These are phyloP conservation scores for Boletus pseudo-olivaceus DNA, from an alignment of 768 basidiomycete species.

Conservation along the genomic window DNA sequence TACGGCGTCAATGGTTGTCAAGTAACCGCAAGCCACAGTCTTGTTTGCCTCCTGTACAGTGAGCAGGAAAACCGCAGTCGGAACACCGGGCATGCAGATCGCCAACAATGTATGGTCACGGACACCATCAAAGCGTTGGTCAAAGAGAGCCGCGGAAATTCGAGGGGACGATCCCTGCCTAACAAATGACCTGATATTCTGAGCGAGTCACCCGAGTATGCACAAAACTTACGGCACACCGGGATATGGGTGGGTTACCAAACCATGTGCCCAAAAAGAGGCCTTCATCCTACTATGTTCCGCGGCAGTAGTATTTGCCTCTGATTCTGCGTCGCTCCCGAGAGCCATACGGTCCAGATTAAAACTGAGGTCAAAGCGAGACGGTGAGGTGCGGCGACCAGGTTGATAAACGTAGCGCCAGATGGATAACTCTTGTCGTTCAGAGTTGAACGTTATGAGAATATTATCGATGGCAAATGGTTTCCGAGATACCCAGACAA, in stretches of 20 bases:
- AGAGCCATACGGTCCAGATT: conserved; percentile 69
- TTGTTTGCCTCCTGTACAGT: conserved; percentile 37
- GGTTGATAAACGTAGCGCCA: conserved; percentile 71
- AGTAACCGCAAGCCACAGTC: conserved; percentile 38
- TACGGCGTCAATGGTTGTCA: conserved; percentile 42
- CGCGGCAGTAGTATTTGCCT: conserved; percentile 37
- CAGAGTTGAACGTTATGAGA: conserved; percentile 56
- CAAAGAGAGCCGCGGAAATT: conserved; percentile 60
- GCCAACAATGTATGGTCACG: conserved; percentile 51
- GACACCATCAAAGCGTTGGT: conserved; percentile 59
- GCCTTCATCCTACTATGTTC: conserved; percentile 68
- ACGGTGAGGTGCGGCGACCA: conserved; percentile 39
- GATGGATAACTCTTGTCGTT: conserved; percentile 51
- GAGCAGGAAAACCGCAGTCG: conserved; percentile 49
- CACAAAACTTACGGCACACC: conserved; percentile 46
- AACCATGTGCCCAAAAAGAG: conserved; percentile 67
- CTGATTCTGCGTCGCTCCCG: conserved; percentile 46
- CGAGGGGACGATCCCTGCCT: conserved; percentile 16
- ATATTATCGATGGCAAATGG: conserved; percentile 44
- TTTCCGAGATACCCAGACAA: conserved; percentile 56
- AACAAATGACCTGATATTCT: conserved; percentile 2
- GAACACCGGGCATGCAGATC: conserved; percentile 48
- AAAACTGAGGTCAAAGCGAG: conserved; percentile 53
- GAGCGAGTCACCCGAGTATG: not conserved
- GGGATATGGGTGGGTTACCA: conserved; percentile 48